These are phyloP conservation scores for Fusarium verticillioides DNA, from an alignment of 2,329 filamentous ascomycete species.

Conservation along the genomic window DNA sequence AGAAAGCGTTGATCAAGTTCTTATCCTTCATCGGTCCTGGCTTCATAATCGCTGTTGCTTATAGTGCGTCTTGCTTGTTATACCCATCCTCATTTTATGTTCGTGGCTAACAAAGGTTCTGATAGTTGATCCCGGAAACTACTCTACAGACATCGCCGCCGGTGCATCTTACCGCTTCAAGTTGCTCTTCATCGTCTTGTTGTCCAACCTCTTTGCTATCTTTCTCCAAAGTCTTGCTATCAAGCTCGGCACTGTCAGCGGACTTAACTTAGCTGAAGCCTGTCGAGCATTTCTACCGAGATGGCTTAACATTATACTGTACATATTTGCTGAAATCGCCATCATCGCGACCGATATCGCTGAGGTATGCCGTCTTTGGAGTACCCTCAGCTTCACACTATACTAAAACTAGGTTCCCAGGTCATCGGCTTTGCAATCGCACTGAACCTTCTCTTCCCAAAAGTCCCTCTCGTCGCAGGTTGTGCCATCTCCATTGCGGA, in stretches of 20 bases:
- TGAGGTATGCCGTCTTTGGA: conserved; percentile 50
- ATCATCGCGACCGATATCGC: conserved; percentile 79
- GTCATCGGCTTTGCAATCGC: conserved; percentile 77
- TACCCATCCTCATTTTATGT: not conserved
- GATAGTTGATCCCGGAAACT: conserved; percentile 10
- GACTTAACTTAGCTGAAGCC: conserved; percentile 73
- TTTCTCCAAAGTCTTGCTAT: conserved; percentile 75
- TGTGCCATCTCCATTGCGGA: conserved; percentile 76
- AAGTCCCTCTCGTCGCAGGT: conserved; percentile 73
- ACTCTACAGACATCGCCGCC: conserved; percentile 7
- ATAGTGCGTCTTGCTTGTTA: not conserved
- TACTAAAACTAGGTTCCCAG: no score
- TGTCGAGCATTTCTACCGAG: conserved; percentile 72
- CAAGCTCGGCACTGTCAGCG: conserved; percentile 76
- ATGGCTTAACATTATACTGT: conserved; percentile 72
- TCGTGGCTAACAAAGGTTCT: rapidly evolving
- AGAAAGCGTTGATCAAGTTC: not conserved
- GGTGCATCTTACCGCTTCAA: conserved; percentile 7
- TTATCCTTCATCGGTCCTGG: conserved; percentile 2
- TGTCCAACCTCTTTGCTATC: conserved; percentile 71
- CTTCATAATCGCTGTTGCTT: conserved; percentile 11
- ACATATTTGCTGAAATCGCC: conserved; percentile 71
- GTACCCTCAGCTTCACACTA: no score
- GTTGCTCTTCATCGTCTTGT: not conserved
- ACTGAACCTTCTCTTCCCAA: conserved; percentile 71